Evolutionary conservation across 345 rosid genomes (phyloP), one percentile per base, ranked within the genome.

Genomic region (Lumnitzera littorea): DNA sequence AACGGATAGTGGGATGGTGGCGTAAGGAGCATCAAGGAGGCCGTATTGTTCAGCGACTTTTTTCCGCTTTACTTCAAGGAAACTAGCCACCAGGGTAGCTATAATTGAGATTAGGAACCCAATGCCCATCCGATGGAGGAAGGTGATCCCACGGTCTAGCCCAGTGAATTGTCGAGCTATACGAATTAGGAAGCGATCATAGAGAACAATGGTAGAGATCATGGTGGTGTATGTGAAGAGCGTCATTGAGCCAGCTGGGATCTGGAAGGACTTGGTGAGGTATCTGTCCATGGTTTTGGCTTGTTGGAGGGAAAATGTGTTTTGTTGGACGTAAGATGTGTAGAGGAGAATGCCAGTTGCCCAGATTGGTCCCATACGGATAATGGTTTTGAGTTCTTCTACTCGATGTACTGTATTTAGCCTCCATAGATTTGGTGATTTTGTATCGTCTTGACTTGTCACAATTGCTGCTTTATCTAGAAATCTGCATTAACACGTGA

Each of bases 361-460:
- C 91, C 97, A 87, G 13, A 91, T 85, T 2, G 97, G 97, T 27
- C 91, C 96, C 97, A 91, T 91, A 47, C 96, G 74, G 66, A 91
- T 79, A 12, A 91, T 55, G 0, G 89, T 76, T 72, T 91, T 91
- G 13, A 91, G 76, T 24, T 91, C 96, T 53, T 91, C 97, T n/a
- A 91, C 87, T 53, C 97, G 71, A 71, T 91, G 97, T 24, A 91
- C 84, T 9, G 97, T 91, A 76, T 64, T 88, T 43, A 91, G 70
- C 43, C 88, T 73, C 97, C 97, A 91, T 15, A 61, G 70, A 61
- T 88, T 80, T 0, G 89, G 91, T 23, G 55, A 27, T 57, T 87
- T 82, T 2, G 70, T 13, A 13, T 73, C 66, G 71, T 88, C 96
- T 62, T 72, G 73, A n/a, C 74, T 83, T 0, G 80, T 80, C 17